Evolutionary conservation across 23 red algal species (phyloP).

Genomic region (Pyropia yezoensis): DNA sequence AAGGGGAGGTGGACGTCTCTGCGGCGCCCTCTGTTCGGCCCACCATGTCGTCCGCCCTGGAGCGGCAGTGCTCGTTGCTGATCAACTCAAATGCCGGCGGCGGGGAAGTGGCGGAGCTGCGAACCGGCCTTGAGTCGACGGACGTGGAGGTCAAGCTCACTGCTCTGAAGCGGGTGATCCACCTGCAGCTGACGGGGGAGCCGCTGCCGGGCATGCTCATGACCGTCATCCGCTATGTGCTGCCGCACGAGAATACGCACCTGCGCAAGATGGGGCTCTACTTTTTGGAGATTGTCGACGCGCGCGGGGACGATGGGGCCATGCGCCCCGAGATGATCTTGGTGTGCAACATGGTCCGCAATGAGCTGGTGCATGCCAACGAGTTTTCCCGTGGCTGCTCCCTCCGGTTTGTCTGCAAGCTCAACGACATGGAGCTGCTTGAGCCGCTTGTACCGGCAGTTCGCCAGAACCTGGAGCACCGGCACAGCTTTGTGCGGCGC

Average conservation of each 20-base stretch:
- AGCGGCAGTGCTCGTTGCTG: conserved; percentile 93
- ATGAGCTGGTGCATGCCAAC: conserved; percentile 94
- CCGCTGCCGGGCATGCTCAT: conserved; percentile 85
- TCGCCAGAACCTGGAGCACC: conserved; percentile 92
- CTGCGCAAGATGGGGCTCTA: conserved; percentile 87
- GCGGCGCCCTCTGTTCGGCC: neutral
- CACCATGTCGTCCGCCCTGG: conserved; percentile 75
- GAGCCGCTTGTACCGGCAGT: conserved; percentile 91
- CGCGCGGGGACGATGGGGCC: conserved; percentile 71
- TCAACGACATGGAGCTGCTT: conserved; percentile 90
- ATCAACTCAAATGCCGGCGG: conserved; percentile 49
- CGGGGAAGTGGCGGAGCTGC: conserved; percentile 64
- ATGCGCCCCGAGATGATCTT: conserved; percentile 99
- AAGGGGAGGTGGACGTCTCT: too few relatives aligned
- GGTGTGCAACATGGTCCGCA: conserved; percentile 95
- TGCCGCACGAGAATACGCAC: conserved; percentile 94
- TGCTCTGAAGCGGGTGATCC: conserved; percentile 70
- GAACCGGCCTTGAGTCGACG: conserved; percentile 63
- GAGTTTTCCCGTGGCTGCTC: conserved; percentile 91
- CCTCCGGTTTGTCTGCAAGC: conserved; percentile 90
- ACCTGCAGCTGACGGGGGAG: conserved; percentile 88
- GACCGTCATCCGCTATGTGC: conserved; percentile 91
- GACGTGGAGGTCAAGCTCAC: conserved; percentile 63
- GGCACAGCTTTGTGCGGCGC: conserved; percentile 88
- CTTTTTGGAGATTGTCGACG: conserved; percentile 91